Base-by-base conservation (phyloP, 495 filamentous ascomycete genomes). In the Ascodesmis nigricans region DNA sequence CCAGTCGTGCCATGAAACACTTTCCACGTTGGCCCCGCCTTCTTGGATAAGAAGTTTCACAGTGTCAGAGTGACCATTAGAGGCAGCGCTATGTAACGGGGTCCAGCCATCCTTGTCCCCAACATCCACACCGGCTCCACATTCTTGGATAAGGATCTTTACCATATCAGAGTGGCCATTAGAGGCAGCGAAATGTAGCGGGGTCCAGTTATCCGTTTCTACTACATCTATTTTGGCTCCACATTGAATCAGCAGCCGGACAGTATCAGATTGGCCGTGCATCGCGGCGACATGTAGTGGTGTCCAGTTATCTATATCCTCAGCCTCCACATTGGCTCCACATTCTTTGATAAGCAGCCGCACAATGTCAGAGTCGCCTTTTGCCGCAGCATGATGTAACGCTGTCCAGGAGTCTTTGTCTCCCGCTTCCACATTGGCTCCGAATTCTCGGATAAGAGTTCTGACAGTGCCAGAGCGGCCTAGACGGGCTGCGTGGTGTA, bases 201-300 rank as follows among this genome's bases (percentile, higher is more conserved):
- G n/a, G n/a, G n/a, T n/a, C n/a, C n/a, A n/a, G n/a, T n/a, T n/a
- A n/a, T n/a, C n/a, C 2, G 14, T 27, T 25, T 25, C 11, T 25
- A 11, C 11, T 6, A 11, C 23, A 25, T 25, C 11, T 11, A 11
- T 11, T 6, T 25, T 11, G 23, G 23, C 23, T 6, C 23, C 23
- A 6, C 6, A 25, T 25, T 11, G 23, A 25, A 25, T 11, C 6
- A 25, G 23, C 6, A 6, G 23, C 11, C 11, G 6, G 8, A 49
- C 38, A 16, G 44, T 42, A 5, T 40, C 22, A 14, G 45, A 17
- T 33, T 55, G 37, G 1, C 50, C 47, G n/a, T 40, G 33, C 8
- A 13, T 11, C 6, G 45, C 39, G 7, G 51, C 53, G 18, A 37
- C 39, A 18, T 44, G 35, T 0, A 57, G 29, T 1, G 53, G 48